Evolutionary conservation across 257 asterid species (phyloP), one percentile per base, ranked within the genome.

Genomic region (Solanum lycopersicoides): DNA sequence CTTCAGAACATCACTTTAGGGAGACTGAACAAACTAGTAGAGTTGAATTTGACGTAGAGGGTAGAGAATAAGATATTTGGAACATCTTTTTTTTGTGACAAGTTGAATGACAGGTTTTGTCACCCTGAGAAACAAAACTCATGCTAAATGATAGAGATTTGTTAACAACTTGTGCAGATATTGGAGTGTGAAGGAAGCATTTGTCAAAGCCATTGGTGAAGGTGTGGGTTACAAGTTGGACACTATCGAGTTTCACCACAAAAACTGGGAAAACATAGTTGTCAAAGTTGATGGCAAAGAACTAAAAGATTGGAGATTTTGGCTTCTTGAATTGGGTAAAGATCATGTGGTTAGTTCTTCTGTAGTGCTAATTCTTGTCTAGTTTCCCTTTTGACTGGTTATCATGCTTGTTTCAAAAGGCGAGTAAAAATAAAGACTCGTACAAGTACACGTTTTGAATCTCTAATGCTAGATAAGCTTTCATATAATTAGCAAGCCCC

Each of bases 111-210:
- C 15, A 15, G 41, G 65, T 44, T 44, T 77, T 28, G 25, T 45
- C 65, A 1, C 9, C 41, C 37, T 5, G 10, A 25, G 65, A 79
- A 79, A 79, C 25, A 79, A 44, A 42, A 28, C 45, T 9, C 39
- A 79, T 2, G 25, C 84, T 8, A 59, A 80, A 65, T n/a, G 45
- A 16, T 65, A 3, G 63, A 85, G 37, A 37, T 71, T 69, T 87
- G 86, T 39, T 39, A 39, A 73, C 44, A 72, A 80, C 75, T 15
- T 86, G 10, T 88, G 94, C 98, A 97, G 99, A 89, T 97, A 95
- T 92, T 97, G 99, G 99, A 92, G 97, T 90, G 88, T 95, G 90
- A 97, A 97, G 94, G 98, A 97, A 93, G 94, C 99, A 87, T 97
- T 89, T 84, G 95, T 94, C 66, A 97, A 97, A 94, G 99, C 98